Evolutionary conservation across 306 rosid species (phyloP).

Genomic region (Cucurbita ficifolia): DNA sequence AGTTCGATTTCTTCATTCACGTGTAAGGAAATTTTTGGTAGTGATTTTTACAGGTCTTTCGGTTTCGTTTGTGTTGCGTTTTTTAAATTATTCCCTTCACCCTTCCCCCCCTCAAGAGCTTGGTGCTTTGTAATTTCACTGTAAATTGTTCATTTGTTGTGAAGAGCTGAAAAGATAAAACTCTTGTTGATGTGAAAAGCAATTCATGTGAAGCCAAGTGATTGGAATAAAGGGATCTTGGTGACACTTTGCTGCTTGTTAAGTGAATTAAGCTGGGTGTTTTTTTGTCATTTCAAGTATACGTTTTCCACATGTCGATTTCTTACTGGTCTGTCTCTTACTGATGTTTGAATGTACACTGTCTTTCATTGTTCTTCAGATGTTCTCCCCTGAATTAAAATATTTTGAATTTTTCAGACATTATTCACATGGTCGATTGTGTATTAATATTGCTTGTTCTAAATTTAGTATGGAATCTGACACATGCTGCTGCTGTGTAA

Average conservation of each 20-base stretch:
- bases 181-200: neutral
- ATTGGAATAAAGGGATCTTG: slow-evolving; percentile 6
- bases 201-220: slow-evolving; percentile 13
- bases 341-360: neutral
- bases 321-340: neutral
- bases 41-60: slow-evolving; percentile 20
- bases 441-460: neutral
- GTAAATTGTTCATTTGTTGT: slow-evolving; percentile 28
- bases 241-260: slow-evolving; percentile 4
- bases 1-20: slow-evolving; percentile 93
- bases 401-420: neutral
- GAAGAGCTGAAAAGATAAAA: slow-evolving; percentile 15
- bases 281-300: neutral
- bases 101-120: neutral
- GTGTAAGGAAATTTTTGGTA: slow-evolving; percentile 93
- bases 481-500: neutral
- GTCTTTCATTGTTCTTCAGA: too few species aligned
- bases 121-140: slow-evolving; percentile 14
- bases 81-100: neutral
- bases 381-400: neutral
- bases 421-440: neutral
- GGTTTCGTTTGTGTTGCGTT: slow-evolving; percentile 22
- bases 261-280: neutral
- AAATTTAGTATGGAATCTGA: neutral
- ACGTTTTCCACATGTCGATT: neutral